Base-by-base conservation (phyloP, 2,329 filamentous ascomycete species). In the Alternaria arborescens region DNA sequence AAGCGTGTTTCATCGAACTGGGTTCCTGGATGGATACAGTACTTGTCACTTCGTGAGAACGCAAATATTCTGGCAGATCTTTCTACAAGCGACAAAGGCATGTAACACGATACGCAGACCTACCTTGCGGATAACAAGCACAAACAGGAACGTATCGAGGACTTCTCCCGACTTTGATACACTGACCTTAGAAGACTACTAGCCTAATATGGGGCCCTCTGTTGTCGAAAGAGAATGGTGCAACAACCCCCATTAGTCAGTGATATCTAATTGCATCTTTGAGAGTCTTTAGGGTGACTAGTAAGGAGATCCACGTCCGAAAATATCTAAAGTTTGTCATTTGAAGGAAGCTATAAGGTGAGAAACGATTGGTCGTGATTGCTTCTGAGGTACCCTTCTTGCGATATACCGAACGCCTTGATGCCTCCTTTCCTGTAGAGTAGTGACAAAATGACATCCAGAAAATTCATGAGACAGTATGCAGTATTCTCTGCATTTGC, bases 301-400 rank as follows among this genome's bases (percentile, higher is more conserved):
- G 30, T 18, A 7, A 50, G 8, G 5, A 50, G 3, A 3, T 18
- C 0, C 0, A 20, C 30, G 6, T 36, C 30, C 16, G 28, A 48
- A 4, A 4, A 6, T 0, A 14, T 11, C 16, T 5, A 8, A 32
- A 1, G 8, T n/a, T 4, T 4, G 0, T 18, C 5, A 3, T 0
- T 8, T 5, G 46, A 2, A 18, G 3, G 8, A 24, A 4, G 14
- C 10, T 8, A 20, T 18, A 18, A 50, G 7, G 14, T 14, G 8
- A 36, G 46, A 8, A 50, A 50, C 8, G 30, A 50, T 1, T 50
- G 32, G 11, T 50, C 20, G 0, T 2, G 3, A 1, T 50, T 2
- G 5, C 24, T 2, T 38, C n/a, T 50, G 16, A 38, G 20, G 1
- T 5, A 50, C 7, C 38, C 46, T 38, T 36, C 46, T 38, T 36